Evolutionary conservation across 306 rosid genomes (phyloP), one percentile per base, ranked within the genome.

Genomic region (Hylodesmum podocarpum): DNA sequence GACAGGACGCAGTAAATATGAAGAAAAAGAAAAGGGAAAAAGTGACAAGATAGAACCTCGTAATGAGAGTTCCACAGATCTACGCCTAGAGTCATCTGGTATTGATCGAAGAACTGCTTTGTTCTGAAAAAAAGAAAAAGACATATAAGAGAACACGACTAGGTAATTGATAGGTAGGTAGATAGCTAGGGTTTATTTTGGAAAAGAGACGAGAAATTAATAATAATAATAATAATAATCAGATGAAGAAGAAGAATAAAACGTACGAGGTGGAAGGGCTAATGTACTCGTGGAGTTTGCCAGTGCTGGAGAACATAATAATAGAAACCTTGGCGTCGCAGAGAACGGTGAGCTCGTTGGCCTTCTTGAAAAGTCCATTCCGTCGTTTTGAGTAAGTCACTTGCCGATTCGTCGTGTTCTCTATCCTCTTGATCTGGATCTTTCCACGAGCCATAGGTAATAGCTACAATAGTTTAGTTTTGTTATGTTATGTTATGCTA

Each of bases 341-440:
- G 66, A 94, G 96, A 75, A 92, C 93, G 22, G 88, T 85, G 76
- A 92, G 96, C 79, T 94, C 98, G 21, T 88, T 78, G 9, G 98
- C 98, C 83, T 94, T 94, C 84, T 94, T 94, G 90, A 90, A 85
- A 58, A 94, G 89, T 0, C 97, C 96, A 49, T 86, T 94, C 53
- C 97, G 83, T 55, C 98, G 70, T 84, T 90, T 94, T 0, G 98
- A 92, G 83, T 84, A 94, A 8, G 98, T 92, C 0, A 94, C 96
- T 74, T 94, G 98, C 40, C 97, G 77, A 73, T 86, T 94, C 0
- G 93, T 89, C 1, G 86, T 63, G 87, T 90, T 94, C 87, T 92
- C 96, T 28, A 94, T 92, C 81, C 91, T 84, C 93, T 83, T 88
- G 97, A 94, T 92, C 96, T 90, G 93, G 79, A 94, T 94, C 96